These are phyloP conservation scores for Arthrobotrys megalospora DNA, from an alignment of 2,329 filamentous ascomycete genomes.

Conservation along the genomic window DNA sequence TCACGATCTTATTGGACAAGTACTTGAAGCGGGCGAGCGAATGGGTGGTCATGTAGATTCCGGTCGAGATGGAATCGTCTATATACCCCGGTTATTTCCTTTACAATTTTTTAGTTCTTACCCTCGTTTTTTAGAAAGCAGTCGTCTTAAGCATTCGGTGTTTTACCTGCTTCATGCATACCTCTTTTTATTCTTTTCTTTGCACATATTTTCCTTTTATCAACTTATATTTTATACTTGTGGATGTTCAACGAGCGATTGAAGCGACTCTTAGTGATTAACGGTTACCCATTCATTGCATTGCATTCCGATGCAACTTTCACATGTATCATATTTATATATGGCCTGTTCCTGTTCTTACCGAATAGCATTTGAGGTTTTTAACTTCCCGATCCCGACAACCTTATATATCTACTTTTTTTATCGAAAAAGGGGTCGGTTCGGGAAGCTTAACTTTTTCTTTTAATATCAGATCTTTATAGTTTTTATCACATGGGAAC, in stretches of 20 bases:
- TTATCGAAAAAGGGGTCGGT: background rate
- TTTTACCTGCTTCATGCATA: constrained; percentile 13
- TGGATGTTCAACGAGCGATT: constrained; percentile 33
- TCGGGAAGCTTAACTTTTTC: constrained; percentile 10
- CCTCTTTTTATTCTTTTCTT: constrained; percentile 40
- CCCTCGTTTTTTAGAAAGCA: constrained; percentile 23
- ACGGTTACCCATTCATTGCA: constrained; percentile 14
- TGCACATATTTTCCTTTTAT: constrained; percentile 60
- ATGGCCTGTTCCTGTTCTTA: background rate
- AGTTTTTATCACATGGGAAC: constrained; percentile 18
- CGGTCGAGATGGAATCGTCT: constrained; percentile 51
- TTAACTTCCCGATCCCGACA: background rate
- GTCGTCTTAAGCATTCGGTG: constrained; percentile 18
- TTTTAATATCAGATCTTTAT: background rate
- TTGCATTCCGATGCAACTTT: constrained; percentile 18
- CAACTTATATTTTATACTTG: background rate
- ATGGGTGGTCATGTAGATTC: constrained; percentile 76
- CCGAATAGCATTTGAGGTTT: constrained; percentile 19
- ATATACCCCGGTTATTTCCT: constrained; percentile 60
- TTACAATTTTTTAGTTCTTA: constrained; percentile 25
- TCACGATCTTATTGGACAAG: constrained; percentile 90
- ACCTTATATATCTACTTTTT: background rate
- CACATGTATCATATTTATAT: constrained; percentile 49
- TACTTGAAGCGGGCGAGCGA: constrained; percentile 97
- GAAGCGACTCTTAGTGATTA: constrained; percentile 18